Conservation (phyloP, 1,139 yeast genomes). For the Ogataea hybrid region DNA sequence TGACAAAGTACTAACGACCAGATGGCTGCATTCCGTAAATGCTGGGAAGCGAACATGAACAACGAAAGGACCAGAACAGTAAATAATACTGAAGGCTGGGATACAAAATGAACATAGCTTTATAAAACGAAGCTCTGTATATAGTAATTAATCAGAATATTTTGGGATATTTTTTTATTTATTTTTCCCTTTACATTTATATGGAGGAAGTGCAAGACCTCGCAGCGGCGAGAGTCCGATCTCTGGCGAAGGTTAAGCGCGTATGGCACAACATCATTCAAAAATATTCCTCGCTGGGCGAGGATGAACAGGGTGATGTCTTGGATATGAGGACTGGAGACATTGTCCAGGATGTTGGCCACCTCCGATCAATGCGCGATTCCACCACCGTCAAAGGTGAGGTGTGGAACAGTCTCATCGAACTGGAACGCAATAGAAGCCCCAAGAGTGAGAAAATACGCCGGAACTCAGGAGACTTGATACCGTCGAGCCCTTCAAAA, state of each 20-base stretch:
- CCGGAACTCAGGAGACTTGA: background rate
- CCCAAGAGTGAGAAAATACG: slow-evolving; percentile 2
- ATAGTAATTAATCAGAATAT: background rate
- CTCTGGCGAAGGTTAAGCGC: slow-evolving; percentile 22
- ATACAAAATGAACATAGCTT: background rate
- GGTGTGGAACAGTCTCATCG: slow-evolving; percentile 23
- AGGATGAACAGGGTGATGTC: slow-evolving; percentile 57
- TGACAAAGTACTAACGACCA: slow-evolving; percentile 11
- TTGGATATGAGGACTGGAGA: slow-evolving; percentile 62
- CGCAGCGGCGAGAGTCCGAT: slow-evolving; percentile 14
- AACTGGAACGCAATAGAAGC: slow-evolving; percentile 11
- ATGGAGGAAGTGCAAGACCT: slow-evolving; percentile 13
- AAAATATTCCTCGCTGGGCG: slow-evolving; percentile 51
- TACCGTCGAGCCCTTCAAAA: slow-evolving; percentile 4
- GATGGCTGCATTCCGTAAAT: slow-evolving; percentile 63
- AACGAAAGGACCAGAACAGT: slow-evolving; percentile 53
- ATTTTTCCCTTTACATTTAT: slow-evolving; percentile 2
- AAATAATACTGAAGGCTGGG: slow-evolving; percentile 33
- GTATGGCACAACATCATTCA: slow-evolving; percentile 55
- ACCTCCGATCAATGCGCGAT: slow-evolving; percentile 43
- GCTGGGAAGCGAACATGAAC: slow-evolving; percentile 65
- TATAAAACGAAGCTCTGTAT: background rate
- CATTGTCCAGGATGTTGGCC: slow-evolving; percentile 63
- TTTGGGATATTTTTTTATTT: background rate
- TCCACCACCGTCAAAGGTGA: slow-evolving; percentile 17